A percentile compares a stretch with the other conserved stretches of the same genome.
Evolutionary conservation across 2,329 filamentous ascomycete genomes (phyloP).

Genomic region (Lecanicillium sp.): DNA sequence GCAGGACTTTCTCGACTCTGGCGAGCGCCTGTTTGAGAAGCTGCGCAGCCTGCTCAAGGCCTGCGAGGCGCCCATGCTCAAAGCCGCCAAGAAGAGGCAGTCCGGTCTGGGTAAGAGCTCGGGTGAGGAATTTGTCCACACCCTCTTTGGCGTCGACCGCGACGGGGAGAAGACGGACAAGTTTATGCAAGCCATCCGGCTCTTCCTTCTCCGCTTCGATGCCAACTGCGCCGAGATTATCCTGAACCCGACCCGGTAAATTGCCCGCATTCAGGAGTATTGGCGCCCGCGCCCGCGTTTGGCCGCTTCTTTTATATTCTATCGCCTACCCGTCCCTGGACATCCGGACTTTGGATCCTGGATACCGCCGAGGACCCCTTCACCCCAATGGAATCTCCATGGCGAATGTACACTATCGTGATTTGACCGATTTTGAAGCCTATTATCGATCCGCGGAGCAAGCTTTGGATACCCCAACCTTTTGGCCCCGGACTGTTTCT

Average conservation of each 20-base stretch:
- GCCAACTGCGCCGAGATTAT: slow-evolving; percentile 93
- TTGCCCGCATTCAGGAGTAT: slow-evolving; percentile 1
- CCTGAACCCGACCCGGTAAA: slow-evolving; percentile 48
- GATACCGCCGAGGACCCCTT: slow-evolving; percentile 12
- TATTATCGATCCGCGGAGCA: slow-evolving; percentile 13
- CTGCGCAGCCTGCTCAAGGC: slow-evolving; percentile 81
- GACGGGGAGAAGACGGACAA: slow-evolving; percentile 86
- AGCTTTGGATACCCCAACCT: slow-evolving; percentile 8
- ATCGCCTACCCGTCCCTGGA: no score
- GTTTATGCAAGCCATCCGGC: slow-evolving; percentile 79
- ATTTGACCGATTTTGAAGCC: slow-evolving; percentile 10
- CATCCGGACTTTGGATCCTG: slow-evolving; percentile 16
- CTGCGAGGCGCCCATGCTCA: slow-evolving; percentile 94
- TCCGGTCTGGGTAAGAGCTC: slow-evolving; percentile 74
- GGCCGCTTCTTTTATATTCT: slow-evolving; percentile 7
- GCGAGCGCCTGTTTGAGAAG: slow-evolving; percentile 77
- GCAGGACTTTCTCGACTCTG: slow-evolving; percentile 83
- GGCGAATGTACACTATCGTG: slow-evolving; percentile 21
- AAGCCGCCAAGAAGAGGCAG: slow-evolving; percentile 69
- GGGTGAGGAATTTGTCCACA: slow-evolving; percentile 91
- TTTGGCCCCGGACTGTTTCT: slow-evolving; percentile 15
- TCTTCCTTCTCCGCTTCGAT: slow-evolving; percentile 92
- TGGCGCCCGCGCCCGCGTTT: slow-evolving; percentile 4
- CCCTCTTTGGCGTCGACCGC: slow-evolving; percentile 85
- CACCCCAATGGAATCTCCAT: slow-evolving; percentile 16